These are phyloP conservation scores for Trichophyton benhamiae DNA, from an alignment of 2,329 filamentous ascomycete species.

Conservation along the genomic window DNA sequence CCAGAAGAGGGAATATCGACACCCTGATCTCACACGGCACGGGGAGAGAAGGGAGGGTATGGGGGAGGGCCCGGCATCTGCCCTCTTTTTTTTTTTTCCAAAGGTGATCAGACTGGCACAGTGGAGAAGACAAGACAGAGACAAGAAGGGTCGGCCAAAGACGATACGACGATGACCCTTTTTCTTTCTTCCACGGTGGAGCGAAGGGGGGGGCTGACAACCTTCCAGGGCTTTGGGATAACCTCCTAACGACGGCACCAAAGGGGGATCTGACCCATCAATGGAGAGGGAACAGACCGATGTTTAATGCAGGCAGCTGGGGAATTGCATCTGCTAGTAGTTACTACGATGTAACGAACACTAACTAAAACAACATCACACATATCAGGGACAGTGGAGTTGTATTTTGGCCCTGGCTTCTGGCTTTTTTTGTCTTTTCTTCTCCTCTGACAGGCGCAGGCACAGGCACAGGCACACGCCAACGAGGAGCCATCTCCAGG, in stretches of 20 bases:
- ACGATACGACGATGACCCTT: neutral
- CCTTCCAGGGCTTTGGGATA: slow-evolving; percentile 1
- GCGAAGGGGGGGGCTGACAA: neutral
- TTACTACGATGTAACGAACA: no score
- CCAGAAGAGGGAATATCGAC: neutral
- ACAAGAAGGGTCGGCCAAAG: neutral
- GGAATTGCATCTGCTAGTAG: neutral
- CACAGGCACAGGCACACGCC: neutral
- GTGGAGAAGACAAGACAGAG: neutral
- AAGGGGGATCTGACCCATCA: neutral
- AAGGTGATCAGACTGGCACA: neutral
- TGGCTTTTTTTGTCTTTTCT: neutral
- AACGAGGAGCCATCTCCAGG: neutral
- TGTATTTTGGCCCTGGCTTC: neutral
- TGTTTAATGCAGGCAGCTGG: neutral
- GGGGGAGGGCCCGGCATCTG: neutral
- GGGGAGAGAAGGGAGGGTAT: neutral
- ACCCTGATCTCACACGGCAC: no score
- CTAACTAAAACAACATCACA: no score
- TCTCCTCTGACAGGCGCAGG: neutral
- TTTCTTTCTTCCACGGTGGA: neutral
- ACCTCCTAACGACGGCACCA: neutral
- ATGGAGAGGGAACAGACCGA: neutral
- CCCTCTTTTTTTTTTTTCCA: neutral
- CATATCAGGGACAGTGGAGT: neutral